Evolutionary conservation across 2,329 filamentous ascomycete species (phyloP).

Genomic region (Monosporascus cannonballus): DNA sequence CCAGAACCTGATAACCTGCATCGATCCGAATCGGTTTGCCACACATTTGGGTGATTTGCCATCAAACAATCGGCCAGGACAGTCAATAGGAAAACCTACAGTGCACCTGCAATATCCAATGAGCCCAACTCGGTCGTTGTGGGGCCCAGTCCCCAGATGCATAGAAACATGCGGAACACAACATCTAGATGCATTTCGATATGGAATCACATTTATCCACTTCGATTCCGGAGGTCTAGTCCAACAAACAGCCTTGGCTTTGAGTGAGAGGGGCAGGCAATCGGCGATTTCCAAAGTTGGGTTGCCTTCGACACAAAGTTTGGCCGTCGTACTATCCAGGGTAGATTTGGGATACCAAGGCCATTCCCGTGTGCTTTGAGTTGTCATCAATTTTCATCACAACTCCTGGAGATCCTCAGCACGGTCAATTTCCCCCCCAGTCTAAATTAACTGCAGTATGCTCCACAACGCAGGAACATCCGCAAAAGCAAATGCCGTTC

Average conservation of each 20-base stretch:
- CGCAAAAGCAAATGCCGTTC: too few species aligned
- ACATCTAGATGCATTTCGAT: not conserved
- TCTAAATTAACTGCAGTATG: too few species aligned
- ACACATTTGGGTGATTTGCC: too few species aligned
- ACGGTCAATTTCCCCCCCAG: too few species aligned
- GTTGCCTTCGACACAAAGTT: not conserved
- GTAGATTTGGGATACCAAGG: not conserved
- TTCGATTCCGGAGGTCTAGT: not conserved
- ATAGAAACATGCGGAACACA: not conserved
- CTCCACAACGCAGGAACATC: too few species aligned
- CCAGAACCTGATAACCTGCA: too few species aligned
- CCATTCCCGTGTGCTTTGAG: not conserved
- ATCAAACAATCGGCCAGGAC: too few species aligned
- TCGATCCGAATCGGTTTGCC: too few species aligned
- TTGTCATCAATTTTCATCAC: not conserved
- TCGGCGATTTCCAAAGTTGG: not conserved
- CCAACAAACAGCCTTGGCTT: not conserved
- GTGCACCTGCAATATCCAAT: not conserved
- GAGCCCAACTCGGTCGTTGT: not conserved
- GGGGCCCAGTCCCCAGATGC: not conserved
- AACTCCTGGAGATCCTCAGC: too few species aligned
- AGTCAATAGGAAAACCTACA: not conserved
- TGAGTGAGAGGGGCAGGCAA: not conserved
- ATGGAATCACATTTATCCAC: not conserved
- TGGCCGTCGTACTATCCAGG: not conserved